phyloP scores from a whole-genome alignment of 192 early-diverging fungal species.

The Coemansia sp. region DNA sequence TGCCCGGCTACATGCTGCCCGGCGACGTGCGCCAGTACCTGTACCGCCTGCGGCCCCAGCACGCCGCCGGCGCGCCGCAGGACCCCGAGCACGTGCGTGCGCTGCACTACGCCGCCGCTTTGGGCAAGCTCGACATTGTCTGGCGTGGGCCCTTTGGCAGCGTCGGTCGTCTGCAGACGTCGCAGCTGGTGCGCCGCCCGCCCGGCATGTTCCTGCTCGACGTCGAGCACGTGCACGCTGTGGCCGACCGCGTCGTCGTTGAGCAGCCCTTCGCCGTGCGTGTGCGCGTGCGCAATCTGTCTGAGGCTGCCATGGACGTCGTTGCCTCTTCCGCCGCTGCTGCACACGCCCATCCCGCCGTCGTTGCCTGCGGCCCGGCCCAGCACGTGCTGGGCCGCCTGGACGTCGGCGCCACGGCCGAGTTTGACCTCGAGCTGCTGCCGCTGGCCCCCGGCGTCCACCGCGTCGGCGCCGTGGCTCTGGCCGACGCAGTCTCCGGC shows the following conservation, averaged over 20 bases:
- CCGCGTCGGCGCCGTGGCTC: conserved; percentile 73
- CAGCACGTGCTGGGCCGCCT: conserved; percentile 60
- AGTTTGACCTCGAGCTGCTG: conserved; percentile 75
- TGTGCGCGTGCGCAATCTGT: conserved; percentile 40
- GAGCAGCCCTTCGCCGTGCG: conserved; percentile 39
- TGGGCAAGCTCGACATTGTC: conserved; percentile 94
- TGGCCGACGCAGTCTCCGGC: conserved; percentile 69
- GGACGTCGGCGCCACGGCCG: conserved; percentile 55
- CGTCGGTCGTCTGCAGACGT: conserved; percentile 87
- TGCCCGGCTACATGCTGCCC: conserved; percentile 47
- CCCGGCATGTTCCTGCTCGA: conserved; percentile 55
- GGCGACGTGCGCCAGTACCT: conserved; percentile 91
- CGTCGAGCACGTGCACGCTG: conserved; percentile 19
- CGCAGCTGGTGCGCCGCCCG: conserved; percentile 83
- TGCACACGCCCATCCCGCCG: conserved; percentile 26
- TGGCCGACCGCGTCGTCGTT: conserved; percentile 11
- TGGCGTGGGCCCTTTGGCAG: conserved; percentile 92
- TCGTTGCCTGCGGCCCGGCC: conserved; percentile 38
- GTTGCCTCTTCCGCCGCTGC: conserved; percentile 20
- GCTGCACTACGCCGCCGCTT: conserved; percentile 66
- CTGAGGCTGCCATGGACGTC: conserved; percentile 33
- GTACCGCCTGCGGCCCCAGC: conserved; percentile 72
- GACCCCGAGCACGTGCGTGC: conserved; percentile 22
- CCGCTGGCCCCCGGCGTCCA: conserved; percentile 82
- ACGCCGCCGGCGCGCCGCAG: conserved; percentile 29